Evolutionary conservation across 2,329 filamentous ascomycete species (phyloP).

Genomic region (Macrophomina phaseolina): DNA sequence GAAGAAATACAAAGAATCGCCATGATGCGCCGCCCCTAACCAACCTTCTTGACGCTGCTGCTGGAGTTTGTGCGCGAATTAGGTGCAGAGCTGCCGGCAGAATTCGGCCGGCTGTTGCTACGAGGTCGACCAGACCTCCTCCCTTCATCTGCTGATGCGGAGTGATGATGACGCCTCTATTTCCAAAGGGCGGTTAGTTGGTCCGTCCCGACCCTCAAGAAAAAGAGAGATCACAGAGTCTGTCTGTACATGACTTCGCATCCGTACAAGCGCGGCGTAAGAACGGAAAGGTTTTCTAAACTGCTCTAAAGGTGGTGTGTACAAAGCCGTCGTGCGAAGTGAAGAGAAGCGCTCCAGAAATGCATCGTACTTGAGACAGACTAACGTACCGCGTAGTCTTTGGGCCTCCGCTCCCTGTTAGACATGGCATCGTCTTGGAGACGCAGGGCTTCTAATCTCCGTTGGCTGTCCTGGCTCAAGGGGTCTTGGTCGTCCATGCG

Average conservation of each 20-base stretch:
- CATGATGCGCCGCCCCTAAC: slow-evolving; percentile 11
- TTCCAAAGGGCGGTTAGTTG: slow-evolving; percentile 30
- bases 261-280: slow-evolving; percentile 29
- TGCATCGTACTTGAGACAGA: slow-evolving; percentile 40
- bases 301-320: slow-evolving; percentile 28
- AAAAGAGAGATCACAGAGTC: slow-evolving; percentile 24
- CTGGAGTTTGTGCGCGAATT: slow-evolving; percentile 25
- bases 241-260: slow-evolving; percentile 24
- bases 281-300: slow-evolving; percentile 28
- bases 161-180: slow-evolving; percentile 44
- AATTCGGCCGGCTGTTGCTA: slow-evolving; percentile 48
- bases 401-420: slow-evolving; percentile 45
- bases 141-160: slow-evolving; percentile 42
- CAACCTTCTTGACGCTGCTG: slow-evolving; percentile 27
- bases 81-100: slow-evolving; percentile 33
- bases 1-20: slow-evolving; percentile 24
- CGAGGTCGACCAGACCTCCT: slow-evolving; percentile 43
- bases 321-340: slow-evolving; percentile 25
- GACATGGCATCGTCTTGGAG: slow-evolving; percentile 73
- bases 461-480: slow-evolving; percentile 80
- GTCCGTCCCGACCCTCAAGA: slow-evolving; percentile 21
- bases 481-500: slow-evolving; percentile 78
- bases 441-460: slow-evolving; percentile 86
- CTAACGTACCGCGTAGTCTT: slow-evolving; percentile 52
- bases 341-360: slow-evolving; percentile 35